Percentiles rank a stretch among this genome's conserved stretches.
These are phyloP conservation scores for Amanita inopinata DNA, from an alignment of 768 basidiomycete species.

Conservation along the genomic window DNA sequence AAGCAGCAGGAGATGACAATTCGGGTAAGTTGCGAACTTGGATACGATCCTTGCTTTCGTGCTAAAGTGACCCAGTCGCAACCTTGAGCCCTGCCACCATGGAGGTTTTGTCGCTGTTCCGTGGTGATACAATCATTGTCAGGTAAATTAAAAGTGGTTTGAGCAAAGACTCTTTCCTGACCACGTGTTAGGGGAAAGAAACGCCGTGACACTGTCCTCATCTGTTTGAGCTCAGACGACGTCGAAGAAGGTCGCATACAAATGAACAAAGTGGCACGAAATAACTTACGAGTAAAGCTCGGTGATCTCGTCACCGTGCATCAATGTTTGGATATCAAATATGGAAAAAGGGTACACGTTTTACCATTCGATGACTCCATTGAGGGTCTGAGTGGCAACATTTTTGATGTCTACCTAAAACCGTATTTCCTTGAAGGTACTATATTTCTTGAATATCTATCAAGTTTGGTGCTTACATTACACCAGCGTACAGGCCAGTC, in stretches of 20 bases:
- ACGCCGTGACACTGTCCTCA: slow-evolving; percentile 94
- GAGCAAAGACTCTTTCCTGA: slow-evolving; percentile 6
- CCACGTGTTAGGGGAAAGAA: slow-evolving; percentile 76
- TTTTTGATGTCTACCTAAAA: slow-evolving; percentile 98
- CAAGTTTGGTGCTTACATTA: slow-evolving; percentile 9
- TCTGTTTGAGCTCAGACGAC: slow-evolving; percentile 90
- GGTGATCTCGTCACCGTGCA: slow-evolving; percentile 96
- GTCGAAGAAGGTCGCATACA: slow-evolving; percentile 98
- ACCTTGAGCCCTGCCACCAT: slow-evolving; percentile 94
- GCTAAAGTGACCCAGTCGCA: slow-evolving; percentile 50
- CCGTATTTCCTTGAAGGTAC: slow-evolving; percentile 96
- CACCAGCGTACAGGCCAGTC: slow-evolving; percentile 80
- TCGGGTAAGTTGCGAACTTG: slow-evolving; percentile 52
- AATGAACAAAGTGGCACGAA: slow-evolving; percentile 99
- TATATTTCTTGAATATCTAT: slow-evolving; percentile 11
- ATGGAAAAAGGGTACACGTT: slow-evolving; percentile 95
- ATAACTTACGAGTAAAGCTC: slow-evolving; percentile 95
- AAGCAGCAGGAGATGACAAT: slow-evolving; percentile 91
- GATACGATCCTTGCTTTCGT: not conserved
- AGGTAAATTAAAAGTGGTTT: slow-evolving; percentile 36
- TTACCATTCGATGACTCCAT: slow-evolving; percentile 97
- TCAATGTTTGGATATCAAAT: slow-evolving; percentile 95
- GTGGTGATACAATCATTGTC: slow-evolving; percentile 93
- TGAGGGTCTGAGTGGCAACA: slow-evolving; percentile 95
- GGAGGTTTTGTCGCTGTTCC: slow-evolving; percentile 88